A percentile compares a stretch with the other conserved stretches of the same genome.
Conservation (phyloP, 495 filamentous ascomycete genomes). For the Tuber calosporum region DNA sequence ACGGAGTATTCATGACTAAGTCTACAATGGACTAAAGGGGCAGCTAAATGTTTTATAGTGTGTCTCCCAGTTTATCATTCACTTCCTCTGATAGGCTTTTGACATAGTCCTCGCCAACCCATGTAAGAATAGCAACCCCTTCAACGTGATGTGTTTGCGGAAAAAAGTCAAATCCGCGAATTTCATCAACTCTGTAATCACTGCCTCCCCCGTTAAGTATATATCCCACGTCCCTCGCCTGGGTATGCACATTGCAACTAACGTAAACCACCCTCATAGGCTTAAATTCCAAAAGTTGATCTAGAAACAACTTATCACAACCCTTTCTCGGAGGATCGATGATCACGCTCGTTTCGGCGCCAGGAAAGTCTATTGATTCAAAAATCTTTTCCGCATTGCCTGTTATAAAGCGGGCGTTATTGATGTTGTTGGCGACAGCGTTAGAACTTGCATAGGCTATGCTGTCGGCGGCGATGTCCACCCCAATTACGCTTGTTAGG, state of each 20-base stretch:
- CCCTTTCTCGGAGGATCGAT: constrained; percentile 94
- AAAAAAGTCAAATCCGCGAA: constrained; percentile 95
- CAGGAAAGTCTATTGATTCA: constrained; percentile 58
- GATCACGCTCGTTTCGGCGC: constrained; percentile 77
- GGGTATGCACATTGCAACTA: constrained; percentile 95
- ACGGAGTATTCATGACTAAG: background rate
- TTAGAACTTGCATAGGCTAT: constrained; percentile 71
- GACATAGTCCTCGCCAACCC: background rate
- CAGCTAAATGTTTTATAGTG: background rate
- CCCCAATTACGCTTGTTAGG: constrained; percentile 62
- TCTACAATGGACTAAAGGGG: background rate
- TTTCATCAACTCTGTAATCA: constrained; percentile 80
- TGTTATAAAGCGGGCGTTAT: constrained; percentile 61
- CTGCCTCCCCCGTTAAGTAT: constrained; percentile 45
- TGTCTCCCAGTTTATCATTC: background rate
- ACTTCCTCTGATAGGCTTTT: background rate
- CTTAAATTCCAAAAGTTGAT: constrained; percentile 66
- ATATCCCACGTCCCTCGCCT: constrained; percentile 73
- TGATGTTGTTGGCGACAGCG: constrained; percentile 67
- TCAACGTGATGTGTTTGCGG: constrained; percentile 97
- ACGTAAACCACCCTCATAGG: constrained; percentile 83
- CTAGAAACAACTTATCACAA: constrained; percentile 75
- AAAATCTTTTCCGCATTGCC: constrained; percentile 81
- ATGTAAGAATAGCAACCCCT: constrained; percentile 73
- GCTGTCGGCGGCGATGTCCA: constrained; percentile 63